These are phyloP conservation scores for Bipolaris gigantea DNA, from an alignment of 2,329 filamentous ascomycete genomes.

Conservation along the genomic window DNA sequence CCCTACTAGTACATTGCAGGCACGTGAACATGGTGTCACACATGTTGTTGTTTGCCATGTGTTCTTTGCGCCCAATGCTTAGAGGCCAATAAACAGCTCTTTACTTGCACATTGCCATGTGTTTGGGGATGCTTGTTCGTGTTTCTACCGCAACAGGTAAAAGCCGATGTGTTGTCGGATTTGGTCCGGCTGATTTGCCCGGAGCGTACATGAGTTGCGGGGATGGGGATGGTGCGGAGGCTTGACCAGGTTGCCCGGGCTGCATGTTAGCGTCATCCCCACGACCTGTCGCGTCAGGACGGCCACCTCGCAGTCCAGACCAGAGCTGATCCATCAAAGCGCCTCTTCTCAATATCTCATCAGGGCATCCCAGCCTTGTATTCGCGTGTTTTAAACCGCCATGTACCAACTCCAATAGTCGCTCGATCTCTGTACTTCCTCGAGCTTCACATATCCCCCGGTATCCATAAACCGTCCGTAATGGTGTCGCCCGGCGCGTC, in stretches of 20 bases:
- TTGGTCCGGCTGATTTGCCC: neutral
- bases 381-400: neutral
- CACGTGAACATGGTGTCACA: neutral
- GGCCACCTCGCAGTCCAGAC: conserved; percentile 10
- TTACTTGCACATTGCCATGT: neutral
- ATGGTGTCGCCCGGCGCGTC: conserved; percentile 33
- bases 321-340: neutral
- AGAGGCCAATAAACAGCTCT: neutral
- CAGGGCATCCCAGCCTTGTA: neutral
- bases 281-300: conserved; percentile 4
- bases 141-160: neutral
- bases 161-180: neutral
- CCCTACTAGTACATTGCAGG: neutral
- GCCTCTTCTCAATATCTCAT: neutral
- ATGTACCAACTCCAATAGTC: conserved; percentile 4
- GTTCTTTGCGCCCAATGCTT: neutral
- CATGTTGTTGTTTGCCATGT: neutral
- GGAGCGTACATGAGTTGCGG: neutral
- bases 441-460: conserved; percentile 8
- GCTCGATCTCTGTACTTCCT: neutral
- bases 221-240: conserved; percentile 3
- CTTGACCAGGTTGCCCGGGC: neutral
- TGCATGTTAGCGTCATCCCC: conserved; percentile 14
- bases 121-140: neutral
- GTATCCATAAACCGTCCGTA: conserved; percentile 13